These are phyloP conservation scores for Astrothelium macrocarpum DNA, from an alignment of 495 filamentous ascomycete species.

Conservation along the genomic window DNA sequence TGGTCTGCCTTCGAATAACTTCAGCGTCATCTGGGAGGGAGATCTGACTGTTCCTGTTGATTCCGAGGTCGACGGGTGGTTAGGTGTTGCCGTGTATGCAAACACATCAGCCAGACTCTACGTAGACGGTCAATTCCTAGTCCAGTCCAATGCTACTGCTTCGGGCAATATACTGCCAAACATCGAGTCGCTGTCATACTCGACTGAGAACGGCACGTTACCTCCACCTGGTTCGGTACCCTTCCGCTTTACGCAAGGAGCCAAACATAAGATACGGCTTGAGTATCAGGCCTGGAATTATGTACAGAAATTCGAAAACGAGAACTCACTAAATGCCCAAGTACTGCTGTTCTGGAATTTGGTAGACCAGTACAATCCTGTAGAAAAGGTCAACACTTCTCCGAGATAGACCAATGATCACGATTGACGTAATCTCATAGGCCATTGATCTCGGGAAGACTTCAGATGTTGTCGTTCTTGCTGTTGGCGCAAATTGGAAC, in stretches of 20 bases:
- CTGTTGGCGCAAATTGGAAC: slow-evolving; percentile 37
- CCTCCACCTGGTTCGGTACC: slow-evolving; percentile 30
- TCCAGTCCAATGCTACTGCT: slow-evolving; percentile 17
- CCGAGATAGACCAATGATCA: background rate
- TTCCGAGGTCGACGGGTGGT: slow-evolving; percentile 21
- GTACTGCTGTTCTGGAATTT: slow-evolving; percentile 41
- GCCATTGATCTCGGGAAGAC: slow-evolving; percentile 26
- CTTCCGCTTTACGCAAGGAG: slow-evolving; percentile 32
- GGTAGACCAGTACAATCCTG: slow-evolving; percentile 26
- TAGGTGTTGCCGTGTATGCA: slow-evolving; percentile 32
- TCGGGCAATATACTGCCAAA: slow-evolving; percentile 23
- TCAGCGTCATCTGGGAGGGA: slow-evolving; percentile 37
- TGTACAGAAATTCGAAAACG: slow-evolving; percentile 34
- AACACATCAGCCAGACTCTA: slow-evolving; percentile 34
- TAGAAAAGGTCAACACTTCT: slow-evolving; percentile 17
- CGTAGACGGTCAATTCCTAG: slow-evolving; percentile 26
- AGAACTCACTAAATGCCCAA: slow-evolving; percentile 37
- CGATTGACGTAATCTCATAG: background rate
- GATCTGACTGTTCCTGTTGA: slow-evolving; percentile 32
- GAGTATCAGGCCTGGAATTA: slow-evolving; percentile 40
- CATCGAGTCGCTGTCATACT: slow-evolving; percentile 22
- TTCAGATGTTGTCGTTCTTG: slow-evolving; percentile 35
- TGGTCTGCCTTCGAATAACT: slow-evolving; percentile 36
- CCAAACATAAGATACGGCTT: slow-evolving; percentile 32
- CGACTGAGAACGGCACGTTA: slow-evolving; percentile 25